Conservation (phyloP, 2,329 filamentous ascomycete species). For the Calonectria fujianensis region DNA sequence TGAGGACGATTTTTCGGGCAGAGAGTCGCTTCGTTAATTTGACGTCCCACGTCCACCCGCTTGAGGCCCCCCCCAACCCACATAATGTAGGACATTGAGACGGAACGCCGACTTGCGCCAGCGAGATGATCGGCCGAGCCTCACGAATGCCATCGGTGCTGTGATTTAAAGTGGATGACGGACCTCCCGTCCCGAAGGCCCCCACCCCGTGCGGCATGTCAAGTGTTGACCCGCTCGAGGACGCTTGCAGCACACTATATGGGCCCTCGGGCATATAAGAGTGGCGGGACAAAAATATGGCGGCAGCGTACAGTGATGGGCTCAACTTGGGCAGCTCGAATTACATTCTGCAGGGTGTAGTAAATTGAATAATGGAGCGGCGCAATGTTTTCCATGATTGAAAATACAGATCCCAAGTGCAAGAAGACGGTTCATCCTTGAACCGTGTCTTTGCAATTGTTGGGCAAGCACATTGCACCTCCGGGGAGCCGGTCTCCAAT, state of each 20-base stretch:
- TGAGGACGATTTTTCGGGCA: constrained; percentile 27
- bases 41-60: constrained; percentile 42
- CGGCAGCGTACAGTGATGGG: background rate
- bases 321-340: background rate
- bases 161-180: constrained; percentile 24
- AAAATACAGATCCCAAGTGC: background rate
- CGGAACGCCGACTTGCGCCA: constrained; percentile 6
- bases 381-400: background rate
- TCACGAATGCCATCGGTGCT: background rate
- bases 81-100: constrained; percentile 24
- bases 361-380: background rate
- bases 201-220: constrained; percentile 10
- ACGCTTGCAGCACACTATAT: constrained; percentile 5
- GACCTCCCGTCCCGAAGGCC: constrained; percentile 5
- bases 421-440: background rate
- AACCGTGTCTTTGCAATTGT: background rate
- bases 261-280: background rate
- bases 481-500: background rate
- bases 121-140: constrained; percentile 6
- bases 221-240: background rate
- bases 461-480: background rate
- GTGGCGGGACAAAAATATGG: background rate
- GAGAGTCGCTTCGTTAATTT: constrained; percentile 47
- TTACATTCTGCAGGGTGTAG: background rate
- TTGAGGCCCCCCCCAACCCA: constrained; percentile 11